phyloP scores from a whole-genome alignment of 176 grass and related monocot species.

The Cenchrus purpureus region DNA sequence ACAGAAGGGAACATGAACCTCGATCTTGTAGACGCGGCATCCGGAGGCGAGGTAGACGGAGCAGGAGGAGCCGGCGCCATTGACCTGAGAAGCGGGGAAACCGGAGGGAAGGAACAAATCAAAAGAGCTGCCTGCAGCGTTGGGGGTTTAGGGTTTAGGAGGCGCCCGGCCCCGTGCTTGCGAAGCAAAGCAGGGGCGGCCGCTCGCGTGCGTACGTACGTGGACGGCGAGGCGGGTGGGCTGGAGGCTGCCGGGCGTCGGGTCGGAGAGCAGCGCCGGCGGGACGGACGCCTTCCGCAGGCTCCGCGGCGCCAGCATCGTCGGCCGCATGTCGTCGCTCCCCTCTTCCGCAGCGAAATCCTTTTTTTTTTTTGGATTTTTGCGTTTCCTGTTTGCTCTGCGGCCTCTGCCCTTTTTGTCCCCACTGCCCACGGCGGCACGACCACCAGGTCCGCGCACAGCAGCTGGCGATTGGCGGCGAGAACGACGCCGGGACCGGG shows the following conservation, averaged over 20 bases:
- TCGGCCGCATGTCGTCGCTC: background rate
- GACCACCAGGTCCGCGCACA: background rate
- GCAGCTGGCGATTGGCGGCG: background rate
- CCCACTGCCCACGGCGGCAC: background rate
- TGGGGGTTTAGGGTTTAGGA: constrained; percentile 46
- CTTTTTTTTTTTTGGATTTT: too few species aligned
- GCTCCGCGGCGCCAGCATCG: constrained; percentile 70
- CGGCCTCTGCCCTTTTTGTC: too few species aligned
- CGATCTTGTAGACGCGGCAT: constrained; percentile 78
- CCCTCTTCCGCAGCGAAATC: background rate
- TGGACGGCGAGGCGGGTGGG: constrained; percentile 81
- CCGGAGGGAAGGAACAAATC: background rate
- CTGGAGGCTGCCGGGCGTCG: constrained; percentile 75
- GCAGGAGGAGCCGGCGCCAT: constrained; percentile 58
- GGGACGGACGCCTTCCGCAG: constrained; percentile 76
- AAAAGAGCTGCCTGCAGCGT: background rate
- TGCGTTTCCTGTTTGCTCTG: background rate
- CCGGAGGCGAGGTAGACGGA: constrained; percentile 82
- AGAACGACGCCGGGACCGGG: background rate
- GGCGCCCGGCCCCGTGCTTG: background rate
- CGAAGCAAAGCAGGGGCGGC: background rate
- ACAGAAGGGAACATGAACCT: constrained; percentile 39
- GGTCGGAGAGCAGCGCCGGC: constrained; percentile 63
- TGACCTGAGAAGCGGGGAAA: constrained; percentile 47
- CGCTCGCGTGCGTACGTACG: constrained; percentile 28